Evolutionary conservation across 1,139 yeast genomes (phyloP).

Genomic region (Maudiozyma humilis): DNA sequence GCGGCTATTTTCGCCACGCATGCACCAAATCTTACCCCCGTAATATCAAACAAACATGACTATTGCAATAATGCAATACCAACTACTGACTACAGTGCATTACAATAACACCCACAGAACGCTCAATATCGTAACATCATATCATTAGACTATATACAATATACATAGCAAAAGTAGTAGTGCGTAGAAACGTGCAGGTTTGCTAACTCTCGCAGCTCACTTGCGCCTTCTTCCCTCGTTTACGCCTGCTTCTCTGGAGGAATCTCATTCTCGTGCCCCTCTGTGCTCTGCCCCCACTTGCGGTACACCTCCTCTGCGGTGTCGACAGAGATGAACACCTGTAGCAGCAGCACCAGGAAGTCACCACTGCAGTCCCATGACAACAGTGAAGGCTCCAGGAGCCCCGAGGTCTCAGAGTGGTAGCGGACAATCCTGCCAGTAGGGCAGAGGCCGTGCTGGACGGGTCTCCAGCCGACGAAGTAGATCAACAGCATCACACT

Average conservation of each 20-base stretch:
- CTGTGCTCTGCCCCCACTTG: neutral
- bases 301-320: neutral
- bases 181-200: no score
- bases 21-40: no score
- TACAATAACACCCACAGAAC: no score
- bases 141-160: no score
- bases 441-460: neutral
- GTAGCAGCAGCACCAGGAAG: neutral
- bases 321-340: conserved; percentile 1
- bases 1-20: no score
- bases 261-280: neutral
- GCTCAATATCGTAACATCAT: no score
- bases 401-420: neutral
- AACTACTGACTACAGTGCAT: no score
- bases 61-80: no score
- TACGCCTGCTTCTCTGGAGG: neutral
- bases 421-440: neutral
- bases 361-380: neutral
- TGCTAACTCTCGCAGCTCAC: no score
- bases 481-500: neutral
- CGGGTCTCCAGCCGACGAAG: neutral
- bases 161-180: no score
- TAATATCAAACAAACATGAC: no score
- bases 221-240: no score
- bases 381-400: neutral